Evolutionary conservation across 345 rosid species (phyloP).

Genomic region (Passiflora organensis): DNA sequence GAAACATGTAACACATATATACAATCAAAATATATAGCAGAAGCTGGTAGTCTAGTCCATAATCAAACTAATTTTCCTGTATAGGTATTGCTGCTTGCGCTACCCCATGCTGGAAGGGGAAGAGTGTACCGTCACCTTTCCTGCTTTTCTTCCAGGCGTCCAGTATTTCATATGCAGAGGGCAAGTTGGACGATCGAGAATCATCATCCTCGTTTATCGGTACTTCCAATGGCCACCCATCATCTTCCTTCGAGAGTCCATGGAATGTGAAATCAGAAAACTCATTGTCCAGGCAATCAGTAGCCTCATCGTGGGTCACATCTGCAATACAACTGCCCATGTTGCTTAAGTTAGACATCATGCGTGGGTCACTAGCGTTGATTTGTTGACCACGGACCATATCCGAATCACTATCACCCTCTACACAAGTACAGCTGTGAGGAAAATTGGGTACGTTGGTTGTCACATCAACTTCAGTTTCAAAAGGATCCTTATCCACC

Average conservation of each 20-base stretch:
- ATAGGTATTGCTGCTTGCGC: too few species aligned
- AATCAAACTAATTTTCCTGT: too few species aligned
- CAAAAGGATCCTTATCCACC: slow-evolving; percentile 6
- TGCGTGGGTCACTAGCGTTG: background rate
- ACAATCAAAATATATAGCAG: too few species aligned
- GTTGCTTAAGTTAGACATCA: background rate
- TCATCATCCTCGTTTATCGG: slow-evolving; percentile 25
- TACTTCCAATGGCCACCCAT: slow-evolving; percentile 14
- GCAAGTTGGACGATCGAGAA: slow-evolving; percentile 29
- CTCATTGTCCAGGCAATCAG: slow-evolving; percentile 30
- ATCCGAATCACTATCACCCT: slow-evolving; percentile 7
- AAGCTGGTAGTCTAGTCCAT: too few species aligned
- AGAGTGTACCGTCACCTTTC: too few species aligned
- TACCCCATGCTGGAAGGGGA: too few species aligned
- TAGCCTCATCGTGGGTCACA: slow-evolving; percentile 1
- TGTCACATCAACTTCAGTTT: slow-evolving; percentile 1
- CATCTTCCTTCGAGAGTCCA: slow-evolving; percentile 20
- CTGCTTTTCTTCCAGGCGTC: slow-evolving; percentile 59
- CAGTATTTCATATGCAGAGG: slow-evolving; percentile 63
- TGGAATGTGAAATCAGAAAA: slow-evolving; percentile 29
- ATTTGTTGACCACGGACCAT: background rate
- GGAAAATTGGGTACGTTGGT: background rate
- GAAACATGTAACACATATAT: too few species aligned
- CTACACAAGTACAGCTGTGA: background rate
- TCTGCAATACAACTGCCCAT: background rate